Conservation (phyloP, 768 basidiomycete genomes). For the Rhodosporidiobolus odoratus region DNA sequence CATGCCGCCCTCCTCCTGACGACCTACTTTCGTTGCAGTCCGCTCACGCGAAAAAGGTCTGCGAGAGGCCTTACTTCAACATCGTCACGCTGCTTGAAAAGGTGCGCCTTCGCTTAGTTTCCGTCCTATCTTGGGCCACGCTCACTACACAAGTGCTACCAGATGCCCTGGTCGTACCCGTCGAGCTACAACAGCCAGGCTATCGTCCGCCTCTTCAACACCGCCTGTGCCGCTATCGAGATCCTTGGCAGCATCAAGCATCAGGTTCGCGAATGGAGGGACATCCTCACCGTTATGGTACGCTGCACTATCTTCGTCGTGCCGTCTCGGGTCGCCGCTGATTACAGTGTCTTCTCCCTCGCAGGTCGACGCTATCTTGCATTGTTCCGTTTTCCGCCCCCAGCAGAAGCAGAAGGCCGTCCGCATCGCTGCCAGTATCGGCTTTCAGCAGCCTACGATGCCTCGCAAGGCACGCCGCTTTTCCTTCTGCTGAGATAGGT, state of each 20-base stretch:
- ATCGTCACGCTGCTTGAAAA: constrained; percentile 34
- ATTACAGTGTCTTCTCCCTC: not conserved
- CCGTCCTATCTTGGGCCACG: not conserved
- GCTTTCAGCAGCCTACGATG: not conserved
- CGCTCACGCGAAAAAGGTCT: constrained; percentile 25
- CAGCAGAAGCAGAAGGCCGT: constrained; percentile 10
- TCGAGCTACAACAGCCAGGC: constrained; percentile 15
- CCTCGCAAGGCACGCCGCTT: not conserved
- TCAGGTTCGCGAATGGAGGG: constrained; percentile 1
- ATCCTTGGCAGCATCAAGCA: constrained; percentile 17
- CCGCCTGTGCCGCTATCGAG: constrained; percentile 24
- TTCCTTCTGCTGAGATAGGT: not conserved
- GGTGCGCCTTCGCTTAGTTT: not conserved
- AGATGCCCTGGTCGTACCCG: constrained; percentile 25
- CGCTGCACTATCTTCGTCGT: not conserved
- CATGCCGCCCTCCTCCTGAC: not conserved
- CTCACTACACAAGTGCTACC: not conserved
- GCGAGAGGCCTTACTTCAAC: constrained; percentile 33
- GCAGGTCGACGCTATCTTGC: constrained; percentile 21
- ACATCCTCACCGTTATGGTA: constrained; percentile 19
- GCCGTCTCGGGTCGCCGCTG: not conserved
- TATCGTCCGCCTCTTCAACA: constrained; percentile 23
- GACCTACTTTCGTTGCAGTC: not conserved
- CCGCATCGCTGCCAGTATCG: constrained; percentile 2
- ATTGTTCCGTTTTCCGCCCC: constrained; percentile 16